Evolutionary conservation across 768 basidiomycete species (phyloP).

Genomic region (Russula foetens): DNA sequence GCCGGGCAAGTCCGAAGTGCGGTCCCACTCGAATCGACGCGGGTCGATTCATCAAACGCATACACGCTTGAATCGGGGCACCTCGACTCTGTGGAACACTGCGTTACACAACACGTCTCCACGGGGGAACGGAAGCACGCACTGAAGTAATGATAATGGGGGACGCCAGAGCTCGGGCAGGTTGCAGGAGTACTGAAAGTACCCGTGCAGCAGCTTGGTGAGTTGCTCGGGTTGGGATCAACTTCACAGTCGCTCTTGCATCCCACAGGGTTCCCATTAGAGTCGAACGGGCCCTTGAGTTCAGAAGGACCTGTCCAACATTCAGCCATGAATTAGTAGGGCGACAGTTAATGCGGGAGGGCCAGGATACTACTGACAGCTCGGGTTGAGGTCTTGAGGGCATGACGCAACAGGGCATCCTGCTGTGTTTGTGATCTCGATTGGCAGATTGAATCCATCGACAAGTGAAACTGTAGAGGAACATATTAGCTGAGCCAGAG

Average conservation of each 20-base stretch:
- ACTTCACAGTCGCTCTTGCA: constrained; percentile 35
- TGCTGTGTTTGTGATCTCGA: constrained; percentile 27
- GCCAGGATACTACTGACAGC: constrained; percentile 21
- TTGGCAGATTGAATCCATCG: constrained; percentile 30
- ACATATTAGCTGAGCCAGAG: not conserved
- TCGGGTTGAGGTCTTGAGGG: constrained; percentile 31
- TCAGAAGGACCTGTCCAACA: constrained; percentile 24
- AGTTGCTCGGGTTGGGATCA: constrained; percentile 35
- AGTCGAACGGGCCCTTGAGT: constrained; percentile 20
- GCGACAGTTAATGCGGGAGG: not conserved
- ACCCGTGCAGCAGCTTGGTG: constrained; percentile 56
- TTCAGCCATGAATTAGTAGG: not conserved
- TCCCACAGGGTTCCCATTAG: constrained; percentile 32
- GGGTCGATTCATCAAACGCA: constrained; percentile 45
- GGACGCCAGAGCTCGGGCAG: not conserved
- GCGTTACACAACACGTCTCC: too few species aligned
- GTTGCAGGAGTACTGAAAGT: constrained; percentile 41
- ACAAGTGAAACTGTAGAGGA: constrained; percentile 23
- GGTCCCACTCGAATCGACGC: constrained; percentile 33
- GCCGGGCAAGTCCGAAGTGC: constrained; percentile 36
- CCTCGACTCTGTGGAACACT: constrained; percentile 30
- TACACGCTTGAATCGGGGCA: constrained; percentile 32
- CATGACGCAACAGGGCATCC: constrained; percentile 31
- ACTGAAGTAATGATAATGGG: constrained; percentile 35
- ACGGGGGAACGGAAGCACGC: constrained; percentile 6